Evolutionary conservation across 2,329 filamentous ascomycete species (phyloP).

Genomic region (Exophiala phaeomuriformis): DNA sequence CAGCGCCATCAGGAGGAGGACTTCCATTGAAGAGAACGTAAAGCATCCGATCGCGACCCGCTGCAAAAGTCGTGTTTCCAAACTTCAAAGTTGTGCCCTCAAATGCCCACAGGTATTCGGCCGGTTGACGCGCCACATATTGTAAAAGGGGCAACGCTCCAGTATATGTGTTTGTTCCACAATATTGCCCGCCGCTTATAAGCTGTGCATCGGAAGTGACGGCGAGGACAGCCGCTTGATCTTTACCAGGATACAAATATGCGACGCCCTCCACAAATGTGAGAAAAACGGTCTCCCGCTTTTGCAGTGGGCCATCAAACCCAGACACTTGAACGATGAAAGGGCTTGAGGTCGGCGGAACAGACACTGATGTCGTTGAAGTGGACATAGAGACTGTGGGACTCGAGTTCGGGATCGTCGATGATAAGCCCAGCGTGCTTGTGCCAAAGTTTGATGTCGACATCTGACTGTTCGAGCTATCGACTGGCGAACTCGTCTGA

Average conservation of each 20-base stretch:
- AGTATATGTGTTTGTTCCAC: slow-evolving; percentile 2
- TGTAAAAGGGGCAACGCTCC: slow-evolving; percentile 9
- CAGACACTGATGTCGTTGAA: not conserved
- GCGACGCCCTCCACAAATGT: slow-evolving; percentile 6
- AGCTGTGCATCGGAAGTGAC: slow-evolving; percentile 9
- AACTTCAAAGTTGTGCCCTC: slow-evolving; percentile 8
- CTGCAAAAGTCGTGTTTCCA: slow-evolving; percentile 10
- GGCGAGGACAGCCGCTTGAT: slow-evolving; percentile 8
- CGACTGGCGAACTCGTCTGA: not conserved
- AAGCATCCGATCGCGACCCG: slow-evolving; percentile 2
- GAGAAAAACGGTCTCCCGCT: slow-evolving; percentile 7
- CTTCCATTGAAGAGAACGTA: slow-evolving; percentile 6
- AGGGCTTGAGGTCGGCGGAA: slow-evolving; percentile 4
- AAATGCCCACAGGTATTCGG: slow-evolving; percentile 9
- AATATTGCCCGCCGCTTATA: not conserved
- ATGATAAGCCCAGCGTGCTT: not conserved
- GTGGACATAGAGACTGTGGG: not conserved
- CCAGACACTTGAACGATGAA: slow-evolving; percentile 12
- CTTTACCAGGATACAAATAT: slow-evolving; percentile 2
- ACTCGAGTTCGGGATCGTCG: too few species aligned
- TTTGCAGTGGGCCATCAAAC: slow-evolving; percentile 4
- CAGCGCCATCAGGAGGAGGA: slow-evolving; percentile 6
- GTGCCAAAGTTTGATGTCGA: not conserved
- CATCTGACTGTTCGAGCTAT: not conserved
- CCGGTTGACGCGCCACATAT: not conserved